Conservation (phyloP, 768 basidiomycete genomes). For the Gelatoporia subvermispora region DNA sequence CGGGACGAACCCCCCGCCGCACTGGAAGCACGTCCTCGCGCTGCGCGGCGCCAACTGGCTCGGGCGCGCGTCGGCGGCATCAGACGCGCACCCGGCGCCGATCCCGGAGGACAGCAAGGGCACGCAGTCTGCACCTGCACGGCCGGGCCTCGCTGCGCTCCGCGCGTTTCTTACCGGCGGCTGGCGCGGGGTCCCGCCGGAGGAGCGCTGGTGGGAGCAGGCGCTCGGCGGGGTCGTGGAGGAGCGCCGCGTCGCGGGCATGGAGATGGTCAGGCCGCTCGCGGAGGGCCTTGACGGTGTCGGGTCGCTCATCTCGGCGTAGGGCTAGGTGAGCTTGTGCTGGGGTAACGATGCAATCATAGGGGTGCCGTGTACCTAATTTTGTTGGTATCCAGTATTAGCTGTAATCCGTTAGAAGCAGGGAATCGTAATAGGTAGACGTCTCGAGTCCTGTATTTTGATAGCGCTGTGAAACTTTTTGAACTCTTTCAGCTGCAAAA, state of each 20-base stretch:
- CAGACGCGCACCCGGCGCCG: constrained; percentile 5
- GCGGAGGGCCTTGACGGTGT: constrained; percentile 28
- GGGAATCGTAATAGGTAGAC: no score
- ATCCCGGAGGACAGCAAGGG: constrained; percentile 1
- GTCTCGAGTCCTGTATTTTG: not conserved
- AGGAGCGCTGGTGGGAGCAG: constrained; percentile 65
- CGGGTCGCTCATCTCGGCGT: not conserved
- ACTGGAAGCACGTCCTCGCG: constrained; percentile 33
- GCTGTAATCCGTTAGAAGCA: no score
- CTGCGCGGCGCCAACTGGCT: constrained; percentile 10
- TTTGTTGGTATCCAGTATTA: no score
- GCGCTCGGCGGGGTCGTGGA: constrained; percentile 41
- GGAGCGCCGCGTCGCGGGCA: constrained; percentile 21
- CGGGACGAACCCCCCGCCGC: constrained; percentile 40
- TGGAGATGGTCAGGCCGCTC: constrained; percentile 22
- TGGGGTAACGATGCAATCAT: no score
- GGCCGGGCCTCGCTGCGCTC: constrained; percentile 36
- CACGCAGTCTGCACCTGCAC: not conserved
- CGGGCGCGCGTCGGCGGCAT: not conserved
- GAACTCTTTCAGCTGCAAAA: not conserved
- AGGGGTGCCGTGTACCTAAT: no score
- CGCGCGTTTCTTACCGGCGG: constrained; percentile 47
- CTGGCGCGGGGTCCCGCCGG: constrained; percentile 57
- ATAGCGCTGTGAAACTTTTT: not conserved
- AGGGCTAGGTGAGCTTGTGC: no score